A percentile compares a stretch with the other conserved stretches of the same genome.
phyloP scores from a whole-genome alignment of 495 filamentous ascomycete species.

The Aspergillus cavernicola region DNA sequence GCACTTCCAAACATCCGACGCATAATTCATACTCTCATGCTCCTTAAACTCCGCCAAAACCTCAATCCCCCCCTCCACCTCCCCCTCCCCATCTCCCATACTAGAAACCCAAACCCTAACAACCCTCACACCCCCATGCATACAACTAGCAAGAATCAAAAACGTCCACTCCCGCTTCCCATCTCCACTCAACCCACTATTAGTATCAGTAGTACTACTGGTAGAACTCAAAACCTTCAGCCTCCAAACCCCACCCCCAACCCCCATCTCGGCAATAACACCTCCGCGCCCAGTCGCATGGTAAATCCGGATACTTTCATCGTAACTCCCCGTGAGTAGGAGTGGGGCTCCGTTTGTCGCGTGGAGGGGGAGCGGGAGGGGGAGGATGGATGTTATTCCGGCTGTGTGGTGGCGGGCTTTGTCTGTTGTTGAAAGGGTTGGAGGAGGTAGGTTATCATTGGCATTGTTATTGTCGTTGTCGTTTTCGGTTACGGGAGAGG shows the following conservation, averaged over 20 bases:
- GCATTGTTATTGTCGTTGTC: no score
- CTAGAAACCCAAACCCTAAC: conserved; percentile 53
- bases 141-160: conserved; percentile 79
- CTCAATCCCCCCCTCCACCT: conserved; percentile 53
- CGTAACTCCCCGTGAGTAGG: conserved; percentile 86
- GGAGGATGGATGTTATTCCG: conserved; percentile 85
- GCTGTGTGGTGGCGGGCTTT: conserved; percentile 59
- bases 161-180: conserved; percentile 30
- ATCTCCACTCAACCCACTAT: background rate
- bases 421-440: conserved; percentile 32
- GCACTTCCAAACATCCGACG: conserved; percentile 61
- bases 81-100: conserved; percentile 16
- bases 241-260: conserved; percentile 91
- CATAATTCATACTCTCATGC: conserved; percentile 96
- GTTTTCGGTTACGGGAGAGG: conserved; percentile 15
- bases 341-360: conserved; percentile 39
- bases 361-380: conserved; percentile 41
- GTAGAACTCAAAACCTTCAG: conserved; percentile 55
- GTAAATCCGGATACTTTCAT: conserved; percentile 75
- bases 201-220: background rate
- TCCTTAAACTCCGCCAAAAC: conserved; percentile 75
- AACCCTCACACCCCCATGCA: conserved; percentile 80
- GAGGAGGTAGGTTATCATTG: conserved; percentile 15
- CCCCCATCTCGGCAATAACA: conserved; percentile 55
- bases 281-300: conserved; percentile 33